phyloP scores from a whole-genome alignment of 768 basidiomycete species.

The Suillus hirtellus region DNA sequence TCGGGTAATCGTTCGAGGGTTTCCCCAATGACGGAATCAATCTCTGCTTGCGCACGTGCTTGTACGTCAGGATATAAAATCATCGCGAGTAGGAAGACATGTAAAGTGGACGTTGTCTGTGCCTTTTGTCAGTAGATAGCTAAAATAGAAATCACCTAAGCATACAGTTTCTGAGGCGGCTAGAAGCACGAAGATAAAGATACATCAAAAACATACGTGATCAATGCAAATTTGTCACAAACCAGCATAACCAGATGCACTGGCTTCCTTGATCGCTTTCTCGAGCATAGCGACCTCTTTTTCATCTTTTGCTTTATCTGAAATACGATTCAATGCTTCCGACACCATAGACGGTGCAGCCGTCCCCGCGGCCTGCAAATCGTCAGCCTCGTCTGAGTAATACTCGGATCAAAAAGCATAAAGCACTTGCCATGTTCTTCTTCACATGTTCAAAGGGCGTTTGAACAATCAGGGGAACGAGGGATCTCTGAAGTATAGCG shows the following conservation, averaged over 20 bases:
- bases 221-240: constrained; percentile 2
- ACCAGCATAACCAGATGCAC: constrained; percentile 24
- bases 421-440: constrained; percentile 19
- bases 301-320: constrained; percentile 9
- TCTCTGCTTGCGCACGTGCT: constrained; percentile 20
- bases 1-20: constrained; percentile 21
- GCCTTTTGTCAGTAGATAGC: not conserved
- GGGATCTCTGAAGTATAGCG: constrained; percentile 16
- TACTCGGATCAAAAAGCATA: constrained; percentile 6
- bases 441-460: constrained; percentile 27
- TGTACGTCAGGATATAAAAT: constrained; percentile 28
- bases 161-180: constrained; percentile 27
- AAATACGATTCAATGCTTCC: constrained; percentile 19
- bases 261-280: constrained; percentile 25
- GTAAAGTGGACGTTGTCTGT: constrained; percentile 22
- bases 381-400: not conserved
- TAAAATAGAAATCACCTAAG: not conserved
- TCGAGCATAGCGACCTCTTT: constrained; percentile 18
- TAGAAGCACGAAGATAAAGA: constrained; percentile 4
- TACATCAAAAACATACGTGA: constrained; percentile 14
- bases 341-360: constrained; percentile 28
- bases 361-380: constrained; percentile 19
- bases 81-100: constrained; percentile 27
- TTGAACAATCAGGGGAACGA: constrained; percentile 17
- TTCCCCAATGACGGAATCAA: constrained; percentile 21